Percentiles rank a stretch among this genome's conserved stretches.
These are phyloP conservation scores for Lunularia cruciata DNA, from an alignment of 225 moss, liverwort and hornwort species.

Conservation along the genomic window DNA sequence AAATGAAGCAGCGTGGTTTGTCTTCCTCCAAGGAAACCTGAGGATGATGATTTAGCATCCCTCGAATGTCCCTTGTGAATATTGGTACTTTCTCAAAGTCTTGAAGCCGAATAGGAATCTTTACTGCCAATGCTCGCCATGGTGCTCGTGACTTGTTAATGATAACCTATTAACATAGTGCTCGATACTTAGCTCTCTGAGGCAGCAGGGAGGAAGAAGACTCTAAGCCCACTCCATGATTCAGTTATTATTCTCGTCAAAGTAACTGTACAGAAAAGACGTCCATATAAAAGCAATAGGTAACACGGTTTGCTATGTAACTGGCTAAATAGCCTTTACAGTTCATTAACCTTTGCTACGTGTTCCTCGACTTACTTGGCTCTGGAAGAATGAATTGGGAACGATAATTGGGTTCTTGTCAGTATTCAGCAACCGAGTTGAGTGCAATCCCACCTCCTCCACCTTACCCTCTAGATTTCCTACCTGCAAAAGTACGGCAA, in stretches of 20 bases:
- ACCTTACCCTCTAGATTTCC: slow-evolving; percentile 68
- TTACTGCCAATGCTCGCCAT: slow-evolving; percentile 64
- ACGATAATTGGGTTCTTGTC: slow-evolving; percentile 76
- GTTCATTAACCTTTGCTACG: background rate
- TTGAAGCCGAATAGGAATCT: slow-evolving; percentile 62
- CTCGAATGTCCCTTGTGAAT: slow-evolving; percentile 69
- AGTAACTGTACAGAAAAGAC: too few species aligned
- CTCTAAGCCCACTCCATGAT: background rate
- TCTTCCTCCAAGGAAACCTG: slow-evolving; percentile 74
- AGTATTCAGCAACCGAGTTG: slow-evolving; percentile 69
- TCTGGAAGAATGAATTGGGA: slow-evolving; percentile 83
- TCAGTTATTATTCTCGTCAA: background rate
- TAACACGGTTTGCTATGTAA: too few species aligned
- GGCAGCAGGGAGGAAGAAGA: background rate
- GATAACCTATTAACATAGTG: slow-evolving; percentile 55
- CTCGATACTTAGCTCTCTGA: too few species aligned
- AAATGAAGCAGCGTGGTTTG: slow-evolving; percentile 72
- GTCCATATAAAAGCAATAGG: too few species aligned
- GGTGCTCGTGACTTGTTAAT: slow-evolving; percentile 74
- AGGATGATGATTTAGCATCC: slow-evolving; percentile 67
- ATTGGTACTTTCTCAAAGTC: slow-evolving; percentile 69
- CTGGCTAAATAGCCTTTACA: background rate
- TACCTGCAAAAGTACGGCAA: slow-evolving; percentile 42
- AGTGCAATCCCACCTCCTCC: slow-evolving; percentile 79
- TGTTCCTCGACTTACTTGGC: slow-evolving; percentile 50